Conservation (phyloP, 163 green algal species). For the Trebouxiophyceae sp. region DNA sequence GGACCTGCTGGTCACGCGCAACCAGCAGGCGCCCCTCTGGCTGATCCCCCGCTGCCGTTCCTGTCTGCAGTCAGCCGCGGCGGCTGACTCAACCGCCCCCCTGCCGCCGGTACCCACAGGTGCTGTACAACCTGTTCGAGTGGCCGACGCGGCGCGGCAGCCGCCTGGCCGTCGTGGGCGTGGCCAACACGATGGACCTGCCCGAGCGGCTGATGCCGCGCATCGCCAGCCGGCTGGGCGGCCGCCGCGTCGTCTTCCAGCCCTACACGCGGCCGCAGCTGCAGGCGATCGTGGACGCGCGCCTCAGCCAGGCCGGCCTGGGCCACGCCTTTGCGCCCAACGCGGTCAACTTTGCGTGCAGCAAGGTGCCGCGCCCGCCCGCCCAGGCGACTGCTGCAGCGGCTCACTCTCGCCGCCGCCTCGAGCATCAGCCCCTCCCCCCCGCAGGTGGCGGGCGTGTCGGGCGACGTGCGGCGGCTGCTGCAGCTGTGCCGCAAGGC, state of each 20-base stretch:
- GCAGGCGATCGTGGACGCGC: constrained; percentile 46
- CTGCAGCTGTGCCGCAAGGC: constrained; percentile 59
- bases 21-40: constrained; percentile 55
- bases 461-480: constrained; percentile 65
- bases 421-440: constrained; percentile 14
- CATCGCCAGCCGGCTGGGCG: constrained; percentile 39
- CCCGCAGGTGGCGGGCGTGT: constrained; percentile 37
- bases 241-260: constrained; percentile 65
- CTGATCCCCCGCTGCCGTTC: neutral
- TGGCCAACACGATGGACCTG: constrained; percentile 97
- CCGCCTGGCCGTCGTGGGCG: constrained; percentile 78
- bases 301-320: constrained; percentile 32
- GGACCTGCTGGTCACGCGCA: constrained; percentile 86
- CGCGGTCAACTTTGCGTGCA: constrained; percentile 41
- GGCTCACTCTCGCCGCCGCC: constrained; percentile 44
- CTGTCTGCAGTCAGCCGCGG: no score
- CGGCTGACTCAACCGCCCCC: neutral
- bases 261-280: constrained; percentile 69
- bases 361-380: constrained; percentile 32
- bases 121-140: constrained; percentile 98
- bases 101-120: constrained; percentile 38
- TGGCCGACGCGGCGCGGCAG: constrained; percentile 66
- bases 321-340: constrained; percentile 35
- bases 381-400: no score
- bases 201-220: constrained; percentile 83